phyloP scores from a whole-genome alignment of 2,329 filamentous ascomycete species.

The Apiospora malaysiana region DNA sequence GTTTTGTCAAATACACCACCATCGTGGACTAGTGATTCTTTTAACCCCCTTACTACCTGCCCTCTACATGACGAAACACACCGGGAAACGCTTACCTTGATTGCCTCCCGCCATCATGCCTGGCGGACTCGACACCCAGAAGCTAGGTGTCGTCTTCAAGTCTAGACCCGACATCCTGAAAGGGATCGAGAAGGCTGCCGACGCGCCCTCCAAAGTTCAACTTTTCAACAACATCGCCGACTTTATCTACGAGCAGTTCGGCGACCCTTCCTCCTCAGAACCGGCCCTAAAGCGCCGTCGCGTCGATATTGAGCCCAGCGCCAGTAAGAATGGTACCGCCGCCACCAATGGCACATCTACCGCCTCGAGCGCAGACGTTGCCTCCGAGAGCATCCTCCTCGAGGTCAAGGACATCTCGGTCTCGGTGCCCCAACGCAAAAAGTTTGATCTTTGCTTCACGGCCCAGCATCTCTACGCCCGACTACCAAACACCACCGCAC shows the following conservation, averaged over 20 bases:
- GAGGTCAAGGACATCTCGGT: conserved; percentile 71
- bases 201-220: conserved; percentile 54
- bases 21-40: neutral
- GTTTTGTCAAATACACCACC: neutral
- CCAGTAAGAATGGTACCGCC: conserved; percentile 32
- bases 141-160: conserved; percentile 58
- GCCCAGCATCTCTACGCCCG: conserved; percentile 63
- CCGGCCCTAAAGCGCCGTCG: conserved; percentile 59
- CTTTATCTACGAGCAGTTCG: conserved; percentile 54
- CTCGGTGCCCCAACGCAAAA: conserved; percentile 72
- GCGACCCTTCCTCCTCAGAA: conserved; percentile 37
- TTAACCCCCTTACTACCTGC: neutral
- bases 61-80: neutral
- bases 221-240: conserved; percentile 63
- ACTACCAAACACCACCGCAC: conserved; percentile 55
- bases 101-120: conserved; percentile 43
- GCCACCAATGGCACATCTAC: conserved; percentile 28
- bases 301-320: conserved; percentile 50
- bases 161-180: conserved; percentile 62
- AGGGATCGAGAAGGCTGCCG: conserved; percentile 58
- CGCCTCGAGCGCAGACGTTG: conserved; percentile 45
- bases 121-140: conserved; percentile 54
- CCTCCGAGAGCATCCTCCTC: conserved; percentile 59
- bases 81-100: neutral
- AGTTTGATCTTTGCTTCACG: conserved; percentile 69